phyloP scores from a whole-genome alignment of 1,284 basidiomycete genomes.

The Ganoderma lucidum region DNA sequence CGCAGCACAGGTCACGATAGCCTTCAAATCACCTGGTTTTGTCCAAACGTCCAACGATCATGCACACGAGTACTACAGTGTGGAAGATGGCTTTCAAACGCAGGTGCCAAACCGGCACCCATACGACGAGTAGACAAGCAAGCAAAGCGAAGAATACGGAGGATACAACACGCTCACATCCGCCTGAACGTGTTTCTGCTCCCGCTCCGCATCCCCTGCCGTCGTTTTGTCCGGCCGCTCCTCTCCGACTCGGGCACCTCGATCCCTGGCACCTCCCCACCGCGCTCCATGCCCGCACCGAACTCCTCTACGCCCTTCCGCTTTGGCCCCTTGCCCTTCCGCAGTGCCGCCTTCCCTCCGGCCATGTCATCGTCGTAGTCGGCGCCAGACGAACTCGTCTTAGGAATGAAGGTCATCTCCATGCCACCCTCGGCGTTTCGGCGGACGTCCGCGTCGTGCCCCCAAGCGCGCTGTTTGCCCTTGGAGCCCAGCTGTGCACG shows the following conservation, averaged over 20 bases:
- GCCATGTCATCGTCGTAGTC: conserved; percentile 42
- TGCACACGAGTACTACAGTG: background rate
- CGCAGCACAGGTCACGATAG: too few species aligned
- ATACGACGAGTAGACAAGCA: background rate
- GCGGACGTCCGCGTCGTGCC: conserved; percentile 23
- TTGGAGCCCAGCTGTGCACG: conserved; percentile 44
- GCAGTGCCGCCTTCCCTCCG: conserved; percentile 38
- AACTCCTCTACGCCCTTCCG: conserved; percentile 80
- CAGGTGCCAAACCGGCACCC: background rate
- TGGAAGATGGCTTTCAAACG: too few species aligned
- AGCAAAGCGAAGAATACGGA: background rate
- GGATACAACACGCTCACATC: conserved; percentile 33
- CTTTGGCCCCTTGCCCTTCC: conserved; percentile 43
- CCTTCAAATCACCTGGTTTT: too few species aligned
- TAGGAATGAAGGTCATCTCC: conserved; percentile 74
- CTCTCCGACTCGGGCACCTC: conserved; percentile 64
- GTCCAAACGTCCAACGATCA: background rate
- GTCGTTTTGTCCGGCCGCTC: conserved; percentile 74
- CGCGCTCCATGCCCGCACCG: conserved; percentile 87
- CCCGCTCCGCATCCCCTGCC: conserved; percentile 82
- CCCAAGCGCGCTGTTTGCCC: conserved; percentile 28
- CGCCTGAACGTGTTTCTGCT: conserved; percentile 84
- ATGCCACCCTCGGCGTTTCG: conserved; percentile 58
- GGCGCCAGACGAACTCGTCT: conserved; percentile 42
- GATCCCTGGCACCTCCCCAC: conserved; percentile 56